These are phyloP conservation scores for Crithidia thermophila DNA, from an alignment of 208 protist genomes.

Conservation along the genomic window DNA sequence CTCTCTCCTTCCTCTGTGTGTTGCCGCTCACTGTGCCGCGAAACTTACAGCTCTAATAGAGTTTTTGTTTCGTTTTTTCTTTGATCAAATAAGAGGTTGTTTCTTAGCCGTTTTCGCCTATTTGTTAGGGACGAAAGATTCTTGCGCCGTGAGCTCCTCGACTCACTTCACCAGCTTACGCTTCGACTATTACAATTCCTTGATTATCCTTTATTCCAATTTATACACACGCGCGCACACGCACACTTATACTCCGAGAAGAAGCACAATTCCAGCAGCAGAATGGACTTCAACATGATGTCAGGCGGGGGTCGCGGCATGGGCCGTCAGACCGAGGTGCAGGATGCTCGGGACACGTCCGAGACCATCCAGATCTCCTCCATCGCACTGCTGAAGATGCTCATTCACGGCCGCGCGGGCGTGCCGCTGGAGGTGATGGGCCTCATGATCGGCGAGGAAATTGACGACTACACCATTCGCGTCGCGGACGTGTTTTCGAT, in stretches of 20 bases:
- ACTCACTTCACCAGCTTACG: too few relatives aligned
- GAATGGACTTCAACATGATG: slow-evolving; percentile 25
- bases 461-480: slow-evolving; percentile 99
- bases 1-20: too few relatives aligned
- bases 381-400: slow-evolving; percentile 99
- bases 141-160: too few relatives aligned
- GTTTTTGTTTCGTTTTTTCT: too few relatives aligned
- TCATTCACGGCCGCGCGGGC: slow-evolving; percentile 99
- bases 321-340: slow-evolving; percentile 29
- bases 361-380: slow-evolving; percentile 99
- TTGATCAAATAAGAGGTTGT: too few relatives aligned
- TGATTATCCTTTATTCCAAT: too few relatives aligned
- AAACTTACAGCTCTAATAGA: too few relatives aligned
- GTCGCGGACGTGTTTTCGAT: slow-evolving; percentile 99
- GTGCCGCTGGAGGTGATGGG: slow-evolving; percentile 99
- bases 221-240: neutral
- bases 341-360: slow-evolving; percentile 95
- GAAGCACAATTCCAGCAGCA: neutral
- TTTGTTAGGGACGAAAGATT: too few relatives aligned
- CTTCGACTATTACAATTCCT: too few relatives aligned
- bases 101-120: too few relatives aligned
- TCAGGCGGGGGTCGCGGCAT: slow-evolving; percentile 23
- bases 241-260: neutral
- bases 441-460: slow-evolving; percentile 99
- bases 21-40: too few relatives aligned